Evolutionary conservation across 208 protist species (phyloP).

Genomic region (Kentomonas sorsogonicus): DNA sequence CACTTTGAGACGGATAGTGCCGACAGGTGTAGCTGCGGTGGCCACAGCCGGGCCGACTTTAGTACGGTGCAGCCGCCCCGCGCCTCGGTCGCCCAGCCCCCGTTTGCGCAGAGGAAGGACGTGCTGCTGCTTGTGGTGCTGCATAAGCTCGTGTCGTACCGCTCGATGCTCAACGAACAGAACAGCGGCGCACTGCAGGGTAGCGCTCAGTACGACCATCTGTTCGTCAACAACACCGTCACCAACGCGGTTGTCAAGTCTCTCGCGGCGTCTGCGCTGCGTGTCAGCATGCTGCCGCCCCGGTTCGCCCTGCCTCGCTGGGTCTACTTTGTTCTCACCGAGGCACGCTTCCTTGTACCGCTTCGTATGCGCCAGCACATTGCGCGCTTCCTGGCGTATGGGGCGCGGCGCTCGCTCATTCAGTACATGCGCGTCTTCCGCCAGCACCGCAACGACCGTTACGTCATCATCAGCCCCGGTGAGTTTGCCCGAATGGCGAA

Average conservation of each 20-base stretch:
- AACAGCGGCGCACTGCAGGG: conserved; percentile 16
- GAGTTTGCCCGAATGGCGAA: conserved; percentile 72
- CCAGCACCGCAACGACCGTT: conserved; percentile 34
- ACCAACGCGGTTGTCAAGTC: conserved; percentile 54
- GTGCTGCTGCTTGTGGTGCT: conserved; percentile 74
- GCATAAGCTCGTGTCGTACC: conserved; percentile 27
- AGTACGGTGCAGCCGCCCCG: conserved; percentile 30
- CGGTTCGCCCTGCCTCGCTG: conserved; percentile 73
- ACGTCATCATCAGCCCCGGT: conserved; percentile 32
- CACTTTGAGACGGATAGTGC: conserved; percentile 61
- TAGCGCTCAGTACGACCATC: conserved; percentile 17
- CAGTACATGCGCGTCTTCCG: conserved; percentile 52
- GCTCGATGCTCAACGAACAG: conserved; percentile 7
- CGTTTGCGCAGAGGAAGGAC: conserved; percentile 39
- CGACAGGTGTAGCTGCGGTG: conserved; percentile 46
- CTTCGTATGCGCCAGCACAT: conserved; percentile 43
- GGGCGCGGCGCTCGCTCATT: conserved; percentile 61
- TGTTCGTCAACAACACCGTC: conserved; percentile 53
- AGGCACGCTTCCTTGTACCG: conserved; percentile 70
- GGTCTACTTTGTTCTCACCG: conserved; percentile 67
- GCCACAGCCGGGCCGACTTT: conserved; percentile 39
- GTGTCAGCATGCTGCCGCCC: conserved; percentile 66
- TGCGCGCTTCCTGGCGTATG: conserved; percentile 75
- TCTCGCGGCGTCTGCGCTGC: conserved; percentile 69
- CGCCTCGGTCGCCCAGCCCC: conserved; percentile 37